Evolutionary conservation across 2,329 filamentous ascomycete species (phyloP).

Genomic region (Monilinia vaccinii-corymbosi): DNA sequence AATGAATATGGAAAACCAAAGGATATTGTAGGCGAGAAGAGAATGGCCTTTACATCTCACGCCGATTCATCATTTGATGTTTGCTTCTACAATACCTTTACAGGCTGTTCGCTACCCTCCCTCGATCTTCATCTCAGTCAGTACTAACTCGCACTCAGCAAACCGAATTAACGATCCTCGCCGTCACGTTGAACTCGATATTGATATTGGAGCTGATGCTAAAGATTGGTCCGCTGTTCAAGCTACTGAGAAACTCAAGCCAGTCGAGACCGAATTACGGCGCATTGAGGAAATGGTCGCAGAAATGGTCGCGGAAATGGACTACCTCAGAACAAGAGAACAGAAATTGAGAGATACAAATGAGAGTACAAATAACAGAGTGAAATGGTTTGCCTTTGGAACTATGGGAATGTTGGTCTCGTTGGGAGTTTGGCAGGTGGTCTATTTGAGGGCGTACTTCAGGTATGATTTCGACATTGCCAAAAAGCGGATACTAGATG

Average conservation of each 20-base stretch:
- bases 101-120: constrained; percentile 49
- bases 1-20: constrained; percentile 92
- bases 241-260: constrained; percentile 94
- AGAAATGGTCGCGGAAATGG: constrained; percentile 91
- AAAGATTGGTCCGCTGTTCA: constrained; percentile 98
- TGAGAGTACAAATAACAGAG: constrained; percentile 97
- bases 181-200: constrained; percentile 50
- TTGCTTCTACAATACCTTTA: constrained; percentile 83
- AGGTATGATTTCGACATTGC: constrained; percentile 41
- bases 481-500: constrained; percentile 2
- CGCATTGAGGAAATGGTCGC: constrained; percentile 83
- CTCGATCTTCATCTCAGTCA: neutral
- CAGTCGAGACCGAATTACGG: constrained; percentile 87
- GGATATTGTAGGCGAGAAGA: constrained; percentile 73
- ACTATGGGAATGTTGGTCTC: constrained; percentile 87
- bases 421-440: constrained; percentile 92
- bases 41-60: constrained; percentile 89
- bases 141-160: constrained; percentile 1
- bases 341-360: constrained; percentile 97
- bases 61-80: constrained; percentile 90
- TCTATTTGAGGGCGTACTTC: constrained; percentile 97
- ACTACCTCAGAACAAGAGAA: constrained; percentile 82
- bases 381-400: constrained; percentile 96
- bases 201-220: constrained; percentile 42
- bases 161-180: constrained; percentile 30